Base-by-base conservation (phyloP, 805 yeast genomes). In the Lipomyces japonicus region DNA sequence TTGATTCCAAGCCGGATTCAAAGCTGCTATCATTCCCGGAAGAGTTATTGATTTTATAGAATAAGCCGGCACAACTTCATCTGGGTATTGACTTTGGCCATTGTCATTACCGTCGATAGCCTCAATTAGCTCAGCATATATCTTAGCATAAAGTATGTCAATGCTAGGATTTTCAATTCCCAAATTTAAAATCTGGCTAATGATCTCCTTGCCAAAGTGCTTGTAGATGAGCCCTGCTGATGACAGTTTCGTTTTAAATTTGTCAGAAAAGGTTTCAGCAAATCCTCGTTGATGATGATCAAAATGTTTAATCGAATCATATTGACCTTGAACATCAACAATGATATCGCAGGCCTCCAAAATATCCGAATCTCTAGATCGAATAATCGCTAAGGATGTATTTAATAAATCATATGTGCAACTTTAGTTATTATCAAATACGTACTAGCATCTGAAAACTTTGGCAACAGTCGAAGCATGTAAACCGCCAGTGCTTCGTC, bases 221-320 rank as follows among this genome's bases (percentile, higher is more conserved):
- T 51, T 53, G 22, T 14, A 93, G 18, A 93, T 81, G 54, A 93
- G 75, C 23, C 98, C 98, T 6, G 98, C 98, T 50, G 95, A 85
- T 18, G 95, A 84, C 58, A 93, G 75, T 68, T 88, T 90, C 44
- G 97, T 93, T 53, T 72, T 67, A 64, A 73, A 84, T 6, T 74
- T 69, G 16, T 55, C 42, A 22, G 78, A 78, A 64, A 93, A 91
- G 3, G 84, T 80, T 60, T 84, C 90, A 26, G 71, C 70, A 64
- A 93, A 93, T 18, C 85, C 97, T 57, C 97, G 79, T 73, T 93
- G 98, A 71, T 93, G 98, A 66, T 93, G 98, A 67, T 93, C 98
- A 67, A 87, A 91, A 67, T 75, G 86, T 70, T 90, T 90, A 37
- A 72, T 74, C 12, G 84, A 86, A 65, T 89, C 96, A 68, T 90